phyloP scores from a whole-genome alignment of 2,329 filamentous ascomycete genomes.

The Alternaria gaisen region DNA sequence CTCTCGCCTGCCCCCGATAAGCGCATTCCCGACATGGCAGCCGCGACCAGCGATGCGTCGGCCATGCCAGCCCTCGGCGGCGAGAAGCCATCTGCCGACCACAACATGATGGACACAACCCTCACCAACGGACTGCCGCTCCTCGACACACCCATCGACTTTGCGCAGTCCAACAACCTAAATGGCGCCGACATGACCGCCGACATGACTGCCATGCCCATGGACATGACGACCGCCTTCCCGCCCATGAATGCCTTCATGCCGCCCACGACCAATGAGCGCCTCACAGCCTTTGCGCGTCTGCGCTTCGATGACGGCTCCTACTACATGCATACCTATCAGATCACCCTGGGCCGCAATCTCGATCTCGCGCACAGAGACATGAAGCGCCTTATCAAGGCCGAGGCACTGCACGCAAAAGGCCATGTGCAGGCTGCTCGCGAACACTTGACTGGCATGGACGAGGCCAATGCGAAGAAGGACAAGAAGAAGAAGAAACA shows the following conservation, averaged over 20 bases:
- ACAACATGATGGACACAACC: slow-evolving; percentile 8
- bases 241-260: slow-evolving; percentile 25
- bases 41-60: slow-evolving; percentile 36
- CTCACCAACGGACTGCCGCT: slow-evolving; percentile 22
- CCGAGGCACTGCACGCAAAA: slow-evolving; percentile 35
- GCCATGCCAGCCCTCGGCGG: slow-evolving; percentile 15
- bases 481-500: slow-evolving; percentile 59
- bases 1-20: slow-evolving; percentile 28
- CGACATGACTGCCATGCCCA: slow-evolving; percentile 8
- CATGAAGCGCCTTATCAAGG: slow-evolving; percentile 58
- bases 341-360: slow-evolving; percentile 77
- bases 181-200: slow-evolving; percentile 20
- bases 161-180: slow-evolving; percentile 24
- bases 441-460: slow-evolving; percentile 25
- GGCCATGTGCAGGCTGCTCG: slow-evolving; percentile 39
- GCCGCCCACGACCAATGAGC: slow-evolving; percentile 36
- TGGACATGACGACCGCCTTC: slow-evolving; percentile 22
- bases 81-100: slow-evolving; percentile 26
- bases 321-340: slow-evolving; percentile 80
- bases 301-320: slow-evolving; percentile 78
- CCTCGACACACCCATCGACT: slow-evolving; percentile 36
- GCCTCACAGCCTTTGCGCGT: slow-evolving; percentile 69
- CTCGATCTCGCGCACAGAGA: slow-evolving; percentile 58
- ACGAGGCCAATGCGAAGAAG: slow-evolving; percentile 14
- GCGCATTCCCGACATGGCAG: slow-evolving; percentile 39